phyloP scores from a whole-genome alignment of 331 rosid species.

The Malus hybrid region DNA sequence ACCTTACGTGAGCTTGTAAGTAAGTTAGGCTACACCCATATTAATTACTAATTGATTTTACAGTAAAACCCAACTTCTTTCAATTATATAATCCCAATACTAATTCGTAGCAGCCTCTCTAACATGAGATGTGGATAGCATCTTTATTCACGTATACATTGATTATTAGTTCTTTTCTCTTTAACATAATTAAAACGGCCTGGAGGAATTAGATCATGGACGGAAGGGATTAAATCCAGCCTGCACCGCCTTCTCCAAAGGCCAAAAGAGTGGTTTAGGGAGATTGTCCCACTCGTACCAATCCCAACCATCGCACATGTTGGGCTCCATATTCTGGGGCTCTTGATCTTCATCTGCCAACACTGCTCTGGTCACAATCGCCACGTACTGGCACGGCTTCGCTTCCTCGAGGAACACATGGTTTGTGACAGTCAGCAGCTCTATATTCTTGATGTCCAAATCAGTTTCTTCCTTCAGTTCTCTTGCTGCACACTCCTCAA shows the following conservation, averaged over 20 bases:
- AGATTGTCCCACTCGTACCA: constrained; percentile 53
- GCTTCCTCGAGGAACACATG: constrained; percentile 27
- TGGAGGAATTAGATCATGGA: no score
- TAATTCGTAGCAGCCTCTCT: no score
- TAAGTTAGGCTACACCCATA: no score
- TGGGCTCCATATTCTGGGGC: constrained; percentile 47
- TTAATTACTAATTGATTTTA: no score
- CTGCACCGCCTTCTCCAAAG: constrained; percentile 37
- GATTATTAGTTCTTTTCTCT: no score
- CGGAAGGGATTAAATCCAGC: constrained; percentile 45
- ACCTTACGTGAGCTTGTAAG: no score
- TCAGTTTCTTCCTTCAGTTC: constrained; percentile 79
- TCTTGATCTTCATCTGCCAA: constrained; percentile 14
- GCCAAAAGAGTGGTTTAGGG: constrained; percentile 57
- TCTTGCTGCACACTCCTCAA: constrained; percentile 64
- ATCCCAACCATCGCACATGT: constrained; percentile 63
- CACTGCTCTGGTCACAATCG: constrained; percentile 33
- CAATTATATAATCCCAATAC: no score
- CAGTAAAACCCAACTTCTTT: no score
- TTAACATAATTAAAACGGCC: no score
- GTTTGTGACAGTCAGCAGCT: constrained; percentile 43
- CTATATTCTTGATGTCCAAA: constrained; percentile 26
- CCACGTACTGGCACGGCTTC: constrained; percentile 44
- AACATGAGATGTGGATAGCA: no score
- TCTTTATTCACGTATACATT: no score